These are phyloP conservation scores for Boehmeria nivea DNA, from an alignment of 306 rosid species.

Conservation along the genomic window DNA sequence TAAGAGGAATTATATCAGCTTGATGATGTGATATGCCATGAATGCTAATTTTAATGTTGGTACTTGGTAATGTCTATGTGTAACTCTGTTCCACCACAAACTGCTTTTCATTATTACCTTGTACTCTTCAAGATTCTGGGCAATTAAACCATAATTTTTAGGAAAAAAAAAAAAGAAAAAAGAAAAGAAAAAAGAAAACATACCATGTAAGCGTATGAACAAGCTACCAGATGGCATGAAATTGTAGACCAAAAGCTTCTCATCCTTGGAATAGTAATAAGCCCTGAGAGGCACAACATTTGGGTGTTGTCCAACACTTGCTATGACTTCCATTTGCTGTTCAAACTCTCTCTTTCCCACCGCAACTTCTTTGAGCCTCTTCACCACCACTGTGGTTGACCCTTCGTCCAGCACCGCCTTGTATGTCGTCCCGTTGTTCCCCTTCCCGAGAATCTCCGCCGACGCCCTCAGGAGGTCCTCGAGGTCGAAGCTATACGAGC, in stretches of 20 bases:
- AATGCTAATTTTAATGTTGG: no score
- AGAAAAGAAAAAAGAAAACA: slow-evolving; percentile 11
- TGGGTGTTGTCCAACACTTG: slow-evolving; percentile 56
- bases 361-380: slow-evolving; percentile 60
- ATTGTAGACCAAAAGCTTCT: slow-evolving; percentile 75
- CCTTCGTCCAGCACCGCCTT: slow-evolving; percentile 88
- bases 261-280: slow-evolving; percentile 83
- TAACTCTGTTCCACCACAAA: no score
- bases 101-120: no score
- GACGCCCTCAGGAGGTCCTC: slow-evolving; percentile 83
- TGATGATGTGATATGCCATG: no score
- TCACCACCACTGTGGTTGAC: slow-evolving; percentile 60
- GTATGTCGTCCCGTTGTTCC: slow-evolving; percentile 75
- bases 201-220: slow-evolving; percentile 72
- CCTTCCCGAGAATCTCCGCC: slow-evolving; percentile 88
- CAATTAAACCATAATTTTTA: no score
- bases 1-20: no score
- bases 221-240: slow-evolving; percentile 69
- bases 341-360: slow-evolving; percentile 76
- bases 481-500: slow-evolving; percentile 54
- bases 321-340: slow-evolving; percentile 72
- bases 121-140: no score
- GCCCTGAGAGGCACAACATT: slow-evolving; percentile 63
- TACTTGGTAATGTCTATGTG: no score
- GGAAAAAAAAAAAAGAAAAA: no score